These are phyloP conservation scores for Candida boidinii DNA, from an alignment of 805 yeast genomes.

Conservation along the genomic window DNA sequence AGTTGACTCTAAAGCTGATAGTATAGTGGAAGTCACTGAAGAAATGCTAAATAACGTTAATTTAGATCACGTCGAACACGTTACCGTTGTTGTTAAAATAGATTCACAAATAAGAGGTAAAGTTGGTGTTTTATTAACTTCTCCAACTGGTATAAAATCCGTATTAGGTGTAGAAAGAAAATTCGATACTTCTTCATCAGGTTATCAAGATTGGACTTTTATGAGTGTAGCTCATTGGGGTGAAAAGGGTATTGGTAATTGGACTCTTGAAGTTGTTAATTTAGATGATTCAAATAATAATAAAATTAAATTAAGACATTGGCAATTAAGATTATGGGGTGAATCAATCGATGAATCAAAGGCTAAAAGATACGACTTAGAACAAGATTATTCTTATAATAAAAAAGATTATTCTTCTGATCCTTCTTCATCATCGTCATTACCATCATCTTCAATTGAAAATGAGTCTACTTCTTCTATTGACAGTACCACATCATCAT, in stretches of 20 bases:
- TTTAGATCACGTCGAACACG: constrained; percentile 72
- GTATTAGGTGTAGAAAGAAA: constrained; percentile 63
- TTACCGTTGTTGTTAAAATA: constrained; percentile 72
- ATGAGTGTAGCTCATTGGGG: constrained; percentile 99
- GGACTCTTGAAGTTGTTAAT: constrained; percentile 65
- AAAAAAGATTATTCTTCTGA: constrained; percentile 11
- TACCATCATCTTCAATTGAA: too few relatives aligned
- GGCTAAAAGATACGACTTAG: constrained; percentile 48
- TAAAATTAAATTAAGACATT: constrained; percentile 45
- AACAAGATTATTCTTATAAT: constrained; percentile 35
- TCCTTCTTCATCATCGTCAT: too few relatives aligned
- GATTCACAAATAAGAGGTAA: constrained; percentile 60
- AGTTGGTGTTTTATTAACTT: constrained; percentile 51
- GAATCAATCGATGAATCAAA: constrained; percentile 57
- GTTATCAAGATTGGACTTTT: constrained; percentile 80
- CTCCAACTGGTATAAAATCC: constrained; percentile 73
- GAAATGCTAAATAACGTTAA: constrained; percentile 47
- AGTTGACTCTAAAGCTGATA: constrained; percentile 21
- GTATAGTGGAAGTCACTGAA: constrained; percentile 36
- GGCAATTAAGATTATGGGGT: constrained; percentile 82
- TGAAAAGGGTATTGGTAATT: constrained; percentile 66
- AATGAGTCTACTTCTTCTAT: constrained; percentile 1
- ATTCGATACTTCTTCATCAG: constrained; percentile 45
- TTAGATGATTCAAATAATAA: constrained; percentile 26
- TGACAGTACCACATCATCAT: background rate